Evolutionary conservation across 345 rosid species (phyloP), one percentile per base, ranked within the genome.

Genomic region (Citropsis articulata): DNA sequence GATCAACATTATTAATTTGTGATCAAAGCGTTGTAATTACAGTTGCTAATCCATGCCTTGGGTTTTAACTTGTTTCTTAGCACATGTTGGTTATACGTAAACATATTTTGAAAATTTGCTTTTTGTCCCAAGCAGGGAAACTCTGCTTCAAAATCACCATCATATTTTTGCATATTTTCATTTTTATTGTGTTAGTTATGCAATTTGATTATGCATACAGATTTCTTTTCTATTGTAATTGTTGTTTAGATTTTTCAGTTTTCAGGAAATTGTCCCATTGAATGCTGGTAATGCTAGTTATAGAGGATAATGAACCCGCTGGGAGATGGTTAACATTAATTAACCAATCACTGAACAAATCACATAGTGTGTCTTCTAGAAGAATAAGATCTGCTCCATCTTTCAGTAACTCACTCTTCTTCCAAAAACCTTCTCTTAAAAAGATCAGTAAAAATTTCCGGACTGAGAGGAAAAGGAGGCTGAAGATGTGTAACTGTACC

Each of bases 211-310:
- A 63, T 40, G 38, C 40, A 1, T 22, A 16, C 1, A 66, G 10
- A 42, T 77, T 40, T 56, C 10, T 55, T 55, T 24, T 40, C 12
- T 25, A 50, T 56, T 4, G 10, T 76, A 25, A 56, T 25, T 24
- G 36, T 64, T 36, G 19, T 61, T 21, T 65, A 14, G 36, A 61
- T 69, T 60, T 14, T 30, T 59, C 81, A 96, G 99, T 75, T 96
- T 96, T 88, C 99, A 96, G 88, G 99, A 96, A 89, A 94, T 92
- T 66, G 99, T 96, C 75, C 99, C 99, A 12, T 77, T 96, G 81
- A 96, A 94, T 84, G 99, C 99, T 63, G 99, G 99, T 75, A 94
- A 96, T 72, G 35, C 94, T 96, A 13, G 98, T 91, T 12, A 91
- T 83, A 56, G 99, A 93, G 81, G 99, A 96, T 81, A 92, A 89